Evolutionary conservation across 495 filamentous ascomycete species (phyloP).

Genomic region (Podospora bellae-mahoneyi): DNA sequence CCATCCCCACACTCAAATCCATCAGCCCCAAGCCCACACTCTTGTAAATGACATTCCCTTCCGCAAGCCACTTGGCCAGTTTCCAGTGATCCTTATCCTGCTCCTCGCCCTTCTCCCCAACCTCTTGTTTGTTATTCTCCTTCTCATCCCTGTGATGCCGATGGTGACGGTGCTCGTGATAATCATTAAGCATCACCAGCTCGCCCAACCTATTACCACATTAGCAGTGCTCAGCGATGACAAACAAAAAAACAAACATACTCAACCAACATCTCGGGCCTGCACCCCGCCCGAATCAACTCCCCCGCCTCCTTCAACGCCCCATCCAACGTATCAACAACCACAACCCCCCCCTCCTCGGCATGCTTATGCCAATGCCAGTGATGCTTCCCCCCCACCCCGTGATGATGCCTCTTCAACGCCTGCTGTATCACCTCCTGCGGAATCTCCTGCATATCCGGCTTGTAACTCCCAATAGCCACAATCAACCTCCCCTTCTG

Average conservation of each 20-base stretch:
- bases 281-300: conserved; percentile 72
- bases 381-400: conserved; percentile 63
- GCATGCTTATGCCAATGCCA: conserved; percentile 36
- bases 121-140: neutral
- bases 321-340: conserved; percentile 79
- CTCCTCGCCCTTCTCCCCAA: neutral
- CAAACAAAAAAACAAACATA: conserved; percentile 25
- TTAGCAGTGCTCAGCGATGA: neutral
- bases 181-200: conserved; percentile 58
- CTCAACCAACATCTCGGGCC: conserved; percentile 73
- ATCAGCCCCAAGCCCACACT: conserved; percentile 76
- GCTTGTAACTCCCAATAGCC: conserved; percentile 79
- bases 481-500: conserved; percentile 74
- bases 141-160: conserved; percentile 29
- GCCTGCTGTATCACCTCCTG: conserved; percentile 69
- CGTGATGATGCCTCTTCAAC: conserved; percentile 43
- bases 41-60: conserved; percentile 86
- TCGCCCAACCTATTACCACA: conserved; percentile 59
- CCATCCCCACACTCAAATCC: conserved; percentile 73
- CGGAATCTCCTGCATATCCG: conserved; percentile 82
- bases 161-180: neutral
- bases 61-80: conserved; percentile 66
- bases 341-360: conserved; percentile 68
- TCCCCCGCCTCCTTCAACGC: conserved; percentile 87
- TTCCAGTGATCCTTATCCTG: conserved; percentile 34